Evolutionary conservation across 1,284 basidiomycete genomes (phyloP).

Genomic region (Melampsora abietis-canadensis): DNA sequence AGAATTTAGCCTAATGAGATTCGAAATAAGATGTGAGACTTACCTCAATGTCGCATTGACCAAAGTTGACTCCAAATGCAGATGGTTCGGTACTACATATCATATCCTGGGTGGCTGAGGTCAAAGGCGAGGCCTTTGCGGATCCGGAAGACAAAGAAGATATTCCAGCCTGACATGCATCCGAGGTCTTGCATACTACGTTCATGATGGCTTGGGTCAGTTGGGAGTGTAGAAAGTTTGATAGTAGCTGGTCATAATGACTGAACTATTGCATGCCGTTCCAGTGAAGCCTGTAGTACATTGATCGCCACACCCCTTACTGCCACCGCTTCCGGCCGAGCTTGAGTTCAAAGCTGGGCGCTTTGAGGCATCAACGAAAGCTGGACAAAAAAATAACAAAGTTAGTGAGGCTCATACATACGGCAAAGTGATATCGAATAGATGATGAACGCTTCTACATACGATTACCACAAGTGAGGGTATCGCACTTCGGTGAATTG

Average conservation of each 20-base stretch:
- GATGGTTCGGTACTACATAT: conserved; percentile 33
- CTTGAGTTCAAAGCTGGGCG: conserved; percentile 5
- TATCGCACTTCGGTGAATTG: conserved; percentile 26
- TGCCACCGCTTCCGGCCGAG: conserved; percentile 16
- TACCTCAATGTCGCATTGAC: conserved; percentile 35
- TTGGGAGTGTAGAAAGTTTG: conserved; percentile 7
- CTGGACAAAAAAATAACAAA: neutral
- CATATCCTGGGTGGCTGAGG: conserved; percentile 7
- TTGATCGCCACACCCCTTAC: conserved; percentile 16
- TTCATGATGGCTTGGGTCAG: neutral
- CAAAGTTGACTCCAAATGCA: conserved; percentile 31
- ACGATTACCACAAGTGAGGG: conserved; percentile 26
- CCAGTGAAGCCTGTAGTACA: conserved; percentile 27
- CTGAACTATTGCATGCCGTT: conserved; percentile 37
- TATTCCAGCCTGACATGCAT: conserved; percentile 23
- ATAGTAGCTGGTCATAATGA: neutral
- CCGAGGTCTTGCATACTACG: conserved; percentile 26
- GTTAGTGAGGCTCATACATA: neutral
- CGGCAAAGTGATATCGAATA: no score
- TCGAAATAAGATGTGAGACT: neutral
- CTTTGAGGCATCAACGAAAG: conserved; percentile 6
- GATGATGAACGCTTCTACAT: neutral
- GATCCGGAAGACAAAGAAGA: conserved; percentile 1
- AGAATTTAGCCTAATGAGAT: neutral
- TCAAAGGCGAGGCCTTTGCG: neutral